phyloP scores from a whole-genome alignment of 306 rosid genomes.

The Oemleria cerasiformis region DNA sequence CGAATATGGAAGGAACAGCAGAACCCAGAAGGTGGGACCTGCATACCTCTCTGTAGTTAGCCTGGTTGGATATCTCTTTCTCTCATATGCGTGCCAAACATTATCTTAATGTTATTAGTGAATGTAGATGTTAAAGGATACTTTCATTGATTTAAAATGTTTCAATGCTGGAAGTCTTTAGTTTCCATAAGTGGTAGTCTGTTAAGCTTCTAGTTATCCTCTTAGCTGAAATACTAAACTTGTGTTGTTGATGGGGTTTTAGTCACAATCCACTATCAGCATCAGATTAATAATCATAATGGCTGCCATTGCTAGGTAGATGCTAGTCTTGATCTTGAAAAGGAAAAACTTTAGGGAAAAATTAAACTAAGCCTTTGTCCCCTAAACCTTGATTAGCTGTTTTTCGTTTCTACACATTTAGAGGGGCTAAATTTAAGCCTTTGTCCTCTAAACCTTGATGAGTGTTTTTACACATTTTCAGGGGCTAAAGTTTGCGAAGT shows the following conservation, averaged over 20 bases:
- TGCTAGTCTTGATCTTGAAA: background rate
- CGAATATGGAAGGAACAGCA: constrained; percentile 79
- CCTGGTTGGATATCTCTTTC: constrained; percentile 18
- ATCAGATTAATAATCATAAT: background rate
- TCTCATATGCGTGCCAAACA: constrained; percentile 20
- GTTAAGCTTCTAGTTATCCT: background rate
- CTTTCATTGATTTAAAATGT: background rate
- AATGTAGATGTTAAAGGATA: constrained; percentile 26
- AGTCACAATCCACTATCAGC: background rate
- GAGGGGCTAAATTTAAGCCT: background rate
- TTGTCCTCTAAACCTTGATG: background rate
- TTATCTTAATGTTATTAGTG: constrained; percentile 22
- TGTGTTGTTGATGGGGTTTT: background rate
- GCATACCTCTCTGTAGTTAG: constrained; percentile 59
- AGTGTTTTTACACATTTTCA: background rate
- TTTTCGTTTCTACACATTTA: background rate
- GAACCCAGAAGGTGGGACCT: constrained; percentile 55
- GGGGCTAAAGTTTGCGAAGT: constrained; percentile 1
- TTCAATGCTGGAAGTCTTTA: background rate
- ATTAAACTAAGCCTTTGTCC: background rate
- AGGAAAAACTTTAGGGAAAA: background rate
- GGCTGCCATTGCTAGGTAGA: background rate
- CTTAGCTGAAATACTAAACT: background rate
- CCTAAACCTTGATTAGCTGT: background rate
- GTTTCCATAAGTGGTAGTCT: background rate